Evolutionary conservation across 768 basidiomycete genomes (phyloP), one percentile per base, ranked within the genome.

Genomic region (Sarcomyxa edulis): DNA sequence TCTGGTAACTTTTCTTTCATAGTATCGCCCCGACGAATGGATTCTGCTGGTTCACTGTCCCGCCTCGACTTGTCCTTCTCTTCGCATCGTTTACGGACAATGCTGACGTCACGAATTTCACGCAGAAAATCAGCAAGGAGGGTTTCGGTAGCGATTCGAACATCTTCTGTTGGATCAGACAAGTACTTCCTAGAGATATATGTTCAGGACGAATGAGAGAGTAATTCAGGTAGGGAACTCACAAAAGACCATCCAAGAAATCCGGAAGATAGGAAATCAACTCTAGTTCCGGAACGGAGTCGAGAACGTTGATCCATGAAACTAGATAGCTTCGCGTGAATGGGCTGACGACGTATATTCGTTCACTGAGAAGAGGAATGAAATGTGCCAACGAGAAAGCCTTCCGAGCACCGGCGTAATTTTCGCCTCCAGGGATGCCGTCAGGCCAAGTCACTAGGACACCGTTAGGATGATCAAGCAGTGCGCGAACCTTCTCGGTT

Each of bases 291-390:
- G 96, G 96, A 4, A 98, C 89, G 14, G 92, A 94, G 54, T 97
- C 93, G 31, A 99, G 74, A 4, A 96, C 88, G 29, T 78, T 89
- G 42, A 98, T 89, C 96, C 96, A 99, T 1, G 87, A 85, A 23
- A 96, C 90, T n/a, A 99, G 75, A 58, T 93, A 98, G 56, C 84
- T 95, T 44, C 96, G 70, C 1, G 96, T 95, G 57, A 95, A 93
- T 1, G 96, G 95, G 55, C 84, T 94, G 55, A 98, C 68, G 47
- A 98, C 96, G 51, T 94, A 87, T 37, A 98, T 92, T 45, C 96
- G 75, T 47, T 98, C 95, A 34, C 83, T 77, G 6, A 99, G 74
- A 19, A 99, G 69, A 15, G 96, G 96, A 31, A 99, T 92, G 56
- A 98, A 98, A 46, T 88, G 84, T 2, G 90, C 82, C 34, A 99